phyloP scores from a whole-genome alignment of 2,329 filamentous ascomycete species.

The Dactylellina cionopaga region DNA sequence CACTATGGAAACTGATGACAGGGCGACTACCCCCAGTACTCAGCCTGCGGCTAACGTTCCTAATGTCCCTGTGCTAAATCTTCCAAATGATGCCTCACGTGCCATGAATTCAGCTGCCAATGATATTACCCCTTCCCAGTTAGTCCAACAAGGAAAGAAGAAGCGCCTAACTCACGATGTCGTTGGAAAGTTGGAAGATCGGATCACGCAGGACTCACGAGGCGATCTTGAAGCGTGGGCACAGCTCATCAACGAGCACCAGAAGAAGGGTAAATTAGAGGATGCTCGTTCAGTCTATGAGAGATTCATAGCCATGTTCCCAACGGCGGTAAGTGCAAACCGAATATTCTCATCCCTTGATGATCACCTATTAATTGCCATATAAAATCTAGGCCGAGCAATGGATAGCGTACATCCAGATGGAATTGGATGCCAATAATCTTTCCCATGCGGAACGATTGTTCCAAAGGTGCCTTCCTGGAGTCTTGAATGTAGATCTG shows the following conservation, averaged over 20 bases:
- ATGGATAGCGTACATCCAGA: conserved; percentile 87
- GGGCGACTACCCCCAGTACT: conserved; percentile 23
- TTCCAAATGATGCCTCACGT: conserved; percentile 42
- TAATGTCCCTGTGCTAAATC: conserved; percentile 49
- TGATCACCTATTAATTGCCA: conserved; percentile 39
- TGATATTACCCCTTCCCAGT: conserved; percentile 27
- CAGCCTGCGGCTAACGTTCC: conserved; percentile 30
- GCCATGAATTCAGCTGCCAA: conserved; percentile 23
- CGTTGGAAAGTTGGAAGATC: conserved; percentile 83
- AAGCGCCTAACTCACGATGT: conserved; percentile 76
- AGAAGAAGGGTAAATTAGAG: conserved; percentile 81
- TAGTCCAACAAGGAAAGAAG: conserved; percentile 58
- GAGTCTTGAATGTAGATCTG: conserved; percentile 82
- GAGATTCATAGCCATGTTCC: conserved; percentile 87
- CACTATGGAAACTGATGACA: conserved; percentile 47
- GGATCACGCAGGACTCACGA: conserved; percentile 89
- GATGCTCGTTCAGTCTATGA: conserved; percentile 83
- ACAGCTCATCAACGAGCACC: conserved; percentile 83
- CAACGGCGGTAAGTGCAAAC: conserved; percentile 81
- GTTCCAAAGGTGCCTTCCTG: conserved; percentile 80
- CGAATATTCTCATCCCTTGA: neutral
- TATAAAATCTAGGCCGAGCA: conserved; percentile 76
- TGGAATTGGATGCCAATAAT: conserved; percentile 89
- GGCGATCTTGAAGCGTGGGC: conserved; percentile 94
- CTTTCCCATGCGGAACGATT: conserved; percentile 82